Evolutionary conservation across 352 stramenopile genomes (phyloP), one percentile per base, ranked within the genome.

Genomic region (Thraustochytrium striatum): DNA sequence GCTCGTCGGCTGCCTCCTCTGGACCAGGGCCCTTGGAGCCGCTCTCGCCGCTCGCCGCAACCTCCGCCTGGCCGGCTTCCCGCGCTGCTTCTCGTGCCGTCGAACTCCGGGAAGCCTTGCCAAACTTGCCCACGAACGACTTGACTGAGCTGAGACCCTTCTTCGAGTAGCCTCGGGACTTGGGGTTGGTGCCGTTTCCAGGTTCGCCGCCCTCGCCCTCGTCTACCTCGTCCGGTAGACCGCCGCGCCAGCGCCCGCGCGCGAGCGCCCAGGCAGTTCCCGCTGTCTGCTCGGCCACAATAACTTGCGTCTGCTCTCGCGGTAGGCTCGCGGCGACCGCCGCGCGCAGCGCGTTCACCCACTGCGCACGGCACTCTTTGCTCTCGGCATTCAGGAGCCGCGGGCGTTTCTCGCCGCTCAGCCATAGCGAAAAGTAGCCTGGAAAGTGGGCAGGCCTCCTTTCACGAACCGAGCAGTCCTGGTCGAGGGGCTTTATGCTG

Each of bases 401-500:
- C 13, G 62, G 62, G 21, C 62, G 62, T 0, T 7, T 32, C 30
- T 73, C 62, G 28, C 62, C 62, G 25, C 62, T 73, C 44, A 73
- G 7, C 21, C 19, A 28, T 7, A 73, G 62, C 32, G 33, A 21
- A 61, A 73, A 73, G 30, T 61, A 32, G 62, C 62, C 62, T 32
- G 62, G 62, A 35, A 57, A 16, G 35, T 73, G 32, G 33, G 28
- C 38, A 13, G 62, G 33, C n/a, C 32, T 36, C 8, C 32, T 13
- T 16, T 73, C 62, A 36, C 47, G 32, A 9, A 73, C 62, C 44
- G 9, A 44, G 44, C 62, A 73, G 41, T n/a, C 32, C 25, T 36
- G 39, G 47, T 73, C 62, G 32, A 73, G 62, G 8, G 62, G 62
- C 62, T 73, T 73, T 21, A 73, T 73, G 44, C 62, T 28, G 9